Conservation (phyloP, 805 yeast genomes). For the Spathaspora gorwiae region DNA sequence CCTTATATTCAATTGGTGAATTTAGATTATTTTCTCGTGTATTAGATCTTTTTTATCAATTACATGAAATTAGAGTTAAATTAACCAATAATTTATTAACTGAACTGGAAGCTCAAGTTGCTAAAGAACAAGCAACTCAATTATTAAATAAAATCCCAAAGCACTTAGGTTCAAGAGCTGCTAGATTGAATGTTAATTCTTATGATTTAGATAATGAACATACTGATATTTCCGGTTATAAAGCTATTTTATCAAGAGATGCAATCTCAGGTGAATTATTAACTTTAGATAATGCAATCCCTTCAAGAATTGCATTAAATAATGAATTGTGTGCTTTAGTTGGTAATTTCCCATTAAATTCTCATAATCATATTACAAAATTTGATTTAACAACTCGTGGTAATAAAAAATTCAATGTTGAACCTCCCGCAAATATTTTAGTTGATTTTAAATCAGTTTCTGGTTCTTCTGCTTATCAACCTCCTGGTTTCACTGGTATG, state of each 20-base stretch:
- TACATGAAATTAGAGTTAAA: slow-evolving; percentile 56
- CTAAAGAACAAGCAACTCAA: slow-evolving; percentile 49
- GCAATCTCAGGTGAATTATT: slow-evolving; percentile 54
- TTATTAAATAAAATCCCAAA: slow-evolving; percentile 59
- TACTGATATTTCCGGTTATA: slow-evolving; percentile 60
- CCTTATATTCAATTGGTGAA: slow-evolving; percentile 68
- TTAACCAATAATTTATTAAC: slow-evolving; percentile 51
- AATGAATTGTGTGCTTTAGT: slow-evolving; percentile 70
- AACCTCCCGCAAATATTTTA: slow-evolving; percentile 61
- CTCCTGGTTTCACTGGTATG: slow-evolving; percentile 66
- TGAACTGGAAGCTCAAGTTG: slow-evolving; percentile 42
- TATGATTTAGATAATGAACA: slow-evolving; percentile 36
- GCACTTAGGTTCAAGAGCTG: slow-evolving; percentile 43
- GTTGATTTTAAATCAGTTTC: slow-evolving; percentile 72
- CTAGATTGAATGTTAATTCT: slow-evolving; percentile 35
- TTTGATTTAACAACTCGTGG: slow-evolving; percentile 42
- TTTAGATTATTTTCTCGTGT: slow-evolving; percentile 58
- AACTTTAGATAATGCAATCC: slow-evolving; percentile 36
- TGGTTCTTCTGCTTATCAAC: slow-evolving; percentile 53
- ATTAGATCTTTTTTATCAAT: slow-evolving; percentile 46
- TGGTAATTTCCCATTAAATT: slow-evolving; percentile 60
- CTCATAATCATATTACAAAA: slow-evolving; percentile 22
- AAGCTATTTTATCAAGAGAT: slow-evolving; percentile 64
- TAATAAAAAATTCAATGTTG: slow-evolving; percentile 44
- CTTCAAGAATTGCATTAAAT: slow-evolving; percentile 59